phyloP scores from a whole-genome alignment of 495 filamentous ascomycete species.

The Saxophila tyrrhenica region DNA sequence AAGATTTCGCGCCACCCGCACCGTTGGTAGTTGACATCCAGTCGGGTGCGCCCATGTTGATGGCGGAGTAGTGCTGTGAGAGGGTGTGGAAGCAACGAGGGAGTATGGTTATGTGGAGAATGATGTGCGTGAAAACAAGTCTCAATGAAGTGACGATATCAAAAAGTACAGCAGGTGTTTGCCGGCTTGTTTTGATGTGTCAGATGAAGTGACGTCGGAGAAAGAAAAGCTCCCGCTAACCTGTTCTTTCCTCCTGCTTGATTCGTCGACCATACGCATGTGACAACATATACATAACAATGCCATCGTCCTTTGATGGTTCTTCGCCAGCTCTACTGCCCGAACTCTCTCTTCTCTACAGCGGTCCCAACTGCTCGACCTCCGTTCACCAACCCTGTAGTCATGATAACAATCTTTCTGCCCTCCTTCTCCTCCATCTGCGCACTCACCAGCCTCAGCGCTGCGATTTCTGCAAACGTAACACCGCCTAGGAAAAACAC shows the following conservation, averaged over 20 bases:
- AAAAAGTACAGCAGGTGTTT: neutral
- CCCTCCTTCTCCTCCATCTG: slow-evolving; percentile 54
- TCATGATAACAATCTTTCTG: slow-evolving; percentile 79
- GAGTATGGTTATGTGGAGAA: neutral
- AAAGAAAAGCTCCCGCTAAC: neutral
- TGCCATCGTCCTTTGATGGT: too few relatives aligned
- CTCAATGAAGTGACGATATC: neutral
- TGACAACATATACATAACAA: too few relatives aligned
- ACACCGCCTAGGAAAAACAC: slow-evolving; percentile 93
- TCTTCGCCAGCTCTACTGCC: slow-evolving; percentile 16
- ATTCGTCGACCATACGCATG: too few relatives aligned
- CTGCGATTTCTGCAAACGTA: slow-evolving; percentile 91
- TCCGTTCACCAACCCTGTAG: slow-evolving; percentile 83
- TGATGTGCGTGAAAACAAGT: neutral
- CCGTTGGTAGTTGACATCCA: too few relatives aligned
- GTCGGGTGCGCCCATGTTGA: neutral
- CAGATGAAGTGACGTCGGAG: neutral
- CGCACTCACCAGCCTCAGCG: slow-evolving; percentile 77
- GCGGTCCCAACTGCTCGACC: slow-evolving; percentile 81
- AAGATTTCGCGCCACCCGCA: too few relatives aligned
- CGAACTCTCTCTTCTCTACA: slow-evolving; percentile 62
- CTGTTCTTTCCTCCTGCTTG: too few relatives aligned
- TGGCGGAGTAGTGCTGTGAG: neutral
- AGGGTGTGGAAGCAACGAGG: too few relatives aligned
- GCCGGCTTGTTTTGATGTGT: neutral